These are phyloP conservation scores for Puccinia hordei DNA, from an alignment of 1,284 basidiomycete genomes.

Conservation along the genomic window DNA sequence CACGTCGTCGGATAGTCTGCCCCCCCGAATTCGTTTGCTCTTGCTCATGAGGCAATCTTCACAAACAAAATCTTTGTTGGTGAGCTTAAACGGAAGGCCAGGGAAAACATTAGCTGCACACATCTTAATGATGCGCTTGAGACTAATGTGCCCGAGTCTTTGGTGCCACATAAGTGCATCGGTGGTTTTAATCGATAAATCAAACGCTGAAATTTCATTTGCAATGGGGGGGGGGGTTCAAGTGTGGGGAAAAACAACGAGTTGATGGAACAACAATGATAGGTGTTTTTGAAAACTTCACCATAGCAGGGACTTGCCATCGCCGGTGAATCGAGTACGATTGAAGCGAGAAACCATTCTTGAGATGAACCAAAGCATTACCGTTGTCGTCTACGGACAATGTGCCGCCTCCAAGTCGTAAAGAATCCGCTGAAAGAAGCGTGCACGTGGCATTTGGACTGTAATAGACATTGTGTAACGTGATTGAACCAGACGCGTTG, in stretches of 20 bases:
- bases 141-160: constrained; percentile 11
- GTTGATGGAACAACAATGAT: background rate
- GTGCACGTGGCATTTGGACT: background rate
- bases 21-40: background rate
- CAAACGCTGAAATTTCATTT: background rate
- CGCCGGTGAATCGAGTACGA: background rate
- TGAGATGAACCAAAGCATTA: background rate
- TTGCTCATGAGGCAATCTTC: constrained; percentile 28
- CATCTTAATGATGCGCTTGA: constrained; percentile 12
- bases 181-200: background rate
- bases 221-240: too few species aligned
- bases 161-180: constrained; percentile 30
- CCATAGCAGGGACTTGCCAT: background rate
- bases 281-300: background rate
- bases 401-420: background rate
- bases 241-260: background rate
- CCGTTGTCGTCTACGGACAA: background rate
- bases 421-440: background rate
- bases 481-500: background rate
- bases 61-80: constrained; percentile 7
- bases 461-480: constrained; percentile 27
- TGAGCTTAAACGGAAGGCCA: background rate
- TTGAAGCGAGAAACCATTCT: background rate
- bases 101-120: too few species aligned
- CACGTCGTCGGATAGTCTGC: background rate